These are phyloP conservation scores for Cyclotella kingstonii DNA, from an alignment of 108 stramenopile species.

Conservation along the genomic window DNA sequence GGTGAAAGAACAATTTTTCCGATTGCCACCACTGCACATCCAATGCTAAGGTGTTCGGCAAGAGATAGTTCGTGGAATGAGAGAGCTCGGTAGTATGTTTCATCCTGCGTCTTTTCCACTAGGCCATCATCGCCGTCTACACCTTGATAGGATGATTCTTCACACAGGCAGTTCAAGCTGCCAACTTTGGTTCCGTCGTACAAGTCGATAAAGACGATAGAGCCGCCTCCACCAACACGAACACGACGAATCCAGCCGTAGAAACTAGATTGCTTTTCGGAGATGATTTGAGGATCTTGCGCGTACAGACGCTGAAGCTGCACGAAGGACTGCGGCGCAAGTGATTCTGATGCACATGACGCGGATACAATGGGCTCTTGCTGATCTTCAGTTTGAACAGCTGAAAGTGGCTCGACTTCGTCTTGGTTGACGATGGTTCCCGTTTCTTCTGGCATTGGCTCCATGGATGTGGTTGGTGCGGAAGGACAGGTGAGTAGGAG, in stretches of 20 bases:
- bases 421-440: no score
- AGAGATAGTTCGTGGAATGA: conserved; percentile 53
- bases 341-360: no score
- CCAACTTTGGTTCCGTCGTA: conserved; percentile 65
- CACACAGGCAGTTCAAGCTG: conserved; percentile 50
- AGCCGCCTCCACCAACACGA: conserved; percentile 59
- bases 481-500: no score
- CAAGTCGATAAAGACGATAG: conserved; percentile 61
- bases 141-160: conserved; percentile 18
- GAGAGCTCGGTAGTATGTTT: conserved; percentile 38
- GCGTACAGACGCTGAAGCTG: conserved; percentile 35
- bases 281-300: conserved; percentile 21
- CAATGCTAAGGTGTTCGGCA: conserved; percentile 46
- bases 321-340: conserved; percentile 37
- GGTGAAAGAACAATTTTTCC: conserved; percentile 60
- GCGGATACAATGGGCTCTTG: no score
- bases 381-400: no score
- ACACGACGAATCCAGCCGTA: conserved; percentile 63
- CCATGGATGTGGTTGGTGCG: no score
- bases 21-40: conserved; percentile 50
- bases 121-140: conserved; percentile 15
- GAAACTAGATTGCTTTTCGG: conserved; percentile 35
- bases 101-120: conserved; percentile 37
- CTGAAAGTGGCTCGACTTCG: no score
- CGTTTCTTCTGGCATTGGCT: no score